phyloP scores from a whole-genome alignment of 2,329 filamentous ascomycete genomes.

The Aspergillus glaucus region DNA sequence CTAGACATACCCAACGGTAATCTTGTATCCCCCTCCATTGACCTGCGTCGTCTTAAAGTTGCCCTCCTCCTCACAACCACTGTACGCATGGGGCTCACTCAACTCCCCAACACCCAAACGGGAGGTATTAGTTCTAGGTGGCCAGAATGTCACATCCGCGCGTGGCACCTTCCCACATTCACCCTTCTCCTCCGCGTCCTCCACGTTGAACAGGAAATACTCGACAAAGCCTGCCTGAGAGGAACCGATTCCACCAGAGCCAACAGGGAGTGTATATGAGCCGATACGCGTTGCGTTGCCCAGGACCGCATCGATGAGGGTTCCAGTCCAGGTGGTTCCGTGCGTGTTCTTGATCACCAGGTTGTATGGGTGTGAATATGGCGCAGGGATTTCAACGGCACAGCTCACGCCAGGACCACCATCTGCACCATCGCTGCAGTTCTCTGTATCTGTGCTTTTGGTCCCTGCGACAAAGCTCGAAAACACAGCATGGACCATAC shows the following conservation, averaged over 20 bases:
- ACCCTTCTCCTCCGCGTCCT: conserved; percentile 2
- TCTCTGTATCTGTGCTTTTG: conserved; percentile 12
- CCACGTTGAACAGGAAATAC: conserved; percentile 22
- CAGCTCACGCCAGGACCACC: conserved; percentile 24
- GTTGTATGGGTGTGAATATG: conserved; percentile 16
- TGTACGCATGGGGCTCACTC: conserved; percentile 20
- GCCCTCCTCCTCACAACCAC: conserved; percentile 21
- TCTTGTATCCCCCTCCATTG: conserved; percentile 5
- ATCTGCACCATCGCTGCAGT: conserved; percentile 24
- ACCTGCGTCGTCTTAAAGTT: conserved; percentile 9
- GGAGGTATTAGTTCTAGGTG: conserved; percentile 7
- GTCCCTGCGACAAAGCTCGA: conserved; percentile 25
- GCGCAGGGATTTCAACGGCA: conserved; percentile 13
- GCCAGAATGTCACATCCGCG: conserved; percentile 15
- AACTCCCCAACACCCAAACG: conserved; percentile 8
- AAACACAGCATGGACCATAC: conserved; percentile 25
- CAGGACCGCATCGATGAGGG: conserved; percentile 17
- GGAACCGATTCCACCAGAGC: conserved; percentile 13
- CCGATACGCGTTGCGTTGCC: conserved; percentile 19
- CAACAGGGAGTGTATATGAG: conserved; percentile 19
- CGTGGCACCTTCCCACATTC: conserved; percentile 12
- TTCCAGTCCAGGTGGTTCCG: conserved; percentile 23
- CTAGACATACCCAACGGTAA: conserved; percentile 14
- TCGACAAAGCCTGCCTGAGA: conserved; percentile 24
- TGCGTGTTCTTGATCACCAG: conserved; percentile 17